Evolutionary conservation across 345 rosid genomes (phyloP), one percentile per base, ranked within the genome.

Genomic region (Acer campestre): DNA sequence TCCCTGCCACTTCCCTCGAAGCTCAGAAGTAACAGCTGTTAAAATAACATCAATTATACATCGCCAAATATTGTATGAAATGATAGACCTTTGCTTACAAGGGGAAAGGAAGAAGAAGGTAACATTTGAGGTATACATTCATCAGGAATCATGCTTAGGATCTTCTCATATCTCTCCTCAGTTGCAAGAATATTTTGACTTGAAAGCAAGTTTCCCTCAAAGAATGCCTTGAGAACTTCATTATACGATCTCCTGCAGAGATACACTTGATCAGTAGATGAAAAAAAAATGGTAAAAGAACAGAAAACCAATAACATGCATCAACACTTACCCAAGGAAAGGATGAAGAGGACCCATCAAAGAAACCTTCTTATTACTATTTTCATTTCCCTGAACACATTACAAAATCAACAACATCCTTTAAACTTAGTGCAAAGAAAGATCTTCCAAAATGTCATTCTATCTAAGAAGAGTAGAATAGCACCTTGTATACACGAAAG

Each of bases 121-220:
- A 75, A 2, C 35, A 42, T 67, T 7, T 31, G 51, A 14, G 70
- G 13, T 68, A 75, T 90, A 90, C 98, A 90, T 83, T 85, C 88
- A 83, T 93, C 93, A 67, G 95, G 90, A 86, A 96, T 91, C 97
- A 94, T 91, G 71, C 86, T 94, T 79, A 92, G 80, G 66, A 96
- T 85, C 88, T 90, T 92, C 85, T 91, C 98, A 71, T 88, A 94
- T 86, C 88, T 94, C 77, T 94, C 97, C 83, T 91, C 89, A 49
- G 83, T 85, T 48, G 93, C 85, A 78, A 96, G 85, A 61, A 92
- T 67, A 53, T 83, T 84, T 87, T 92, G 98, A 80, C 68, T 86
- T 27, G 80, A 74, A 75, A 92, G 95, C 85, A 94, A 71, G 75
- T 86, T 89, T 68, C 73, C 82, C 93, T 96, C 99, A 68, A 92